Percentiles rank a stretch among this genome's conserved stretches.
Evolutionary conservation across 768 basidiomycete species (phyloP).

Genomic region (Tricholoma matsutake): DNA sequence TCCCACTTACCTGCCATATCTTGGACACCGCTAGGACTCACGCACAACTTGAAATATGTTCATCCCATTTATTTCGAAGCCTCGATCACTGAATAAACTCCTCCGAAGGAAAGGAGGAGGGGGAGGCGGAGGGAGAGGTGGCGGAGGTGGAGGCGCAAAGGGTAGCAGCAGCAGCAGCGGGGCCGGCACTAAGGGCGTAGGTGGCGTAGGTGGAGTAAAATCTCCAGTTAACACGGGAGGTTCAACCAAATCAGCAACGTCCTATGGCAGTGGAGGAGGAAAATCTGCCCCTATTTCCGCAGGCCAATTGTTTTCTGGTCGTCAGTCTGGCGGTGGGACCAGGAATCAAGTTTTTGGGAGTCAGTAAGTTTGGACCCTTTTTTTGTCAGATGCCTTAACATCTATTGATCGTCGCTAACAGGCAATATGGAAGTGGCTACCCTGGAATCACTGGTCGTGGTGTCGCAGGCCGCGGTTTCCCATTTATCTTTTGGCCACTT

Average conservation of each 20-base stretch:
- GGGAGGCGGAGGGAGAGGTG: neutral
- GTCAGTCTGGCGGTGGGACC: conserved; percentile 42
- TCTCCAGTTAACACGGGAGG: conserved; percentile 1
- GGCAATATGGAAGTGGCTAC: conserved; percentile 54
- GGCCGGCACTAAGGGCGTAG: conserved; percentile 9
- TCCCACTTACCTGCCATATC: too few relatives aligned
- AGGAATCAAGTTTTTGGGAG: conserved; percentile 38
- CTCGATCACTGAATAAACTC: neutral
- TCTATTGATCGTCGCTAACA: conserved; percentile 15
- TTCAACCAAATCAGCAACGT: conserved; percentile 1
- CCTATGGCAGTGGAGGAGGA: conserved; percentile 18
- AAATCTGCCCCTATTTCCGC: conserved; percentile 25
- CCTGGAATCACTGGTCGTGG: conserved; percentile 38
- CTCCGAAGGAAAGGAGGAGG: conserved; percentile 23
- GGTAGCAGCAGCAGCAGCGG: neutral
- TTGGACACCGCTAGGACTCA: too few relatives aligned
- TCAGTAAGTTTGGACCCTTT: conserved; percentile 24
- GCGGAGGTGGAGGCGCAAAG: conserved; percentile 6
- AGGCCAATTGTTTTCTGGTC: conserved; percentile 35
- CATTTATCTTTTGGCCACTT: conserved; percentile 54
- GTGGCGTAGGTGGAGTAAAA: conserved; percentile 7
- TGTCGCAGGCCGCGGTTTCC: conserved; percentile 43
- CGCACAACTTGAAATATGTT: conserved; percentile 14
- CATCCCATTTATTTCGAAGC: conserved; percentile 25
- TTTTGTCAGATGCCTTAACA: neutral